Evolutionary conservation across 2,329 filamentous ascomycete species (phyloP), one percentile per base, ranked within the genome.

Genomic region (Monilinia aucupariae): DNA sequence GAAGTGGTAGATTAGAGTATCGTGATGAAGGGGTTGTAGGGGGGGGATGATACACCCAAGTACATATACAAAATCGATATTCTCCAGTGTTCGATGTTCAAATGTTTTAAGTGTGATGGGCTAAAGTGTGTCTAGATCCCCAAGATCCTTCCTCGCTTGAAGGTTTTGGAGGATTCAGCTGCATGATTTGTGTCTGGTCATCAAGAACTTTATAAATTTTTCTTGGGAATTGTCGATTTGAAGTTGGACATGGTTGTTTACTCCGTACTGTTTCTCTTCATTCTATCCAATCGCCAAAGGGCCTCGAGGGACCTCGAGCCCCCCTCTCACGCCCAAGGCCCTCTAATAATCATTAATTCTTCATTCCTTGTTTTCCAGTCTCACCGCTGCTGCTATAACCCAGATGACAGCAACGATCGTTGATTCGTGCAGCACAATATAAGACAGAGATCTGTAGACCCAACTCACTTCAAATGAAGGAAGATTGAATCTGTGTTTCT

Each of bases 281-380:
- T 22, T 10, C 22, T 10, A 12, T 12, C 20, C 41, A 1, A 3
- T 5, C 4, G 5, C 1, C 0, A 12, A 25, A 10, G 9, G 15
- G 17, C 5, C 30, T 5, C 8, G 32, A 10, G 2, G 17, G 13
- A 6, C 27, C 27, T n/a, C 48, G 17, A 50, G 32, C n/a, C 15
- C 25, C 41, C 4, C 25, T 32, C 27, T 34, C 17, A 32, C 22
- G 20, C 22, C 49, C 34, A 22, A 34, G 13, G 9, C 49, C 8
- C 12, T 22, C 22, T 27, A 20, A 25, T 10, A 17, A 12, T 34
- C 15, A 4, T 10, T 17, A 17, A 45, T 22, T 56, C 54, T 34
- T 45, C 15, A 6, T 27, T 30, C 20, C 6, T 32, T 10, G 3
- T 17, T 45, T 56, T 22, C 12, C 12, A 54, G 27, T 34, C 27